Base-by-base conservation (phyloP, 2,329 filamentous ascomycete species). In the Teratosphaeriaceae sp. region DNA sequence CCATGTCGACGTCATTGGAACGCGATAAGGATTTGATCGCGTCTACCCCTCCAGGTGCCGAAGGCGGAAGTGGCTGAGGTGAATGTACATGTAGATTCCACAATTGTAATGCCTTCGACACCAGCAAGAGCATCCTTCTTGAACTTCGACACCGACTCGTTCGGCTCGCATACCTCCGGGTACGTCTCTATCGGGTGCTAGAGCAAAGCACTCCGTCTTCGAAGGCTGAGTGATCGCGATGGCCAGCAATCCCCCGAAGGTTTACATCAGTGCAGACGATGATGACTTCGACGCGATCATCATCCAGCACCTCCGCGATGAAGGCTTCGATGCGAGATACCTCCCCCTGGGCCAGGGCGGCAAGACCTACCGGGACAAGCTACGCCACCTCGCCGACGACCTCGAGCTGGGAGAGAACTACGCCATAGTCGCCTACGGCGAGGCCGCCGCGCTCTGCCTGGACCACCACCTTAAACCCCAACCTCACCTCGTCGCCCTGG, bases 311-410 rank as follows among this genome's bases (percentile, higher is more conserved):
- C 65, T 68, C 54, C 58, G 58, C 48, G 61, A 67, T 45, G 67
- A 71, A 49, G 65, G 67, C 44, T 72, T 65, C 59, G 57, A 66
- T 26, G 60, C 62, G 6, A 60, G 52, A 16, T 69, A 66, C 43
- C 53, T 70, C 2, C 62, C 65, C 1, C 51, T 46, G 33, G 43
- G 52, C 3, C 51, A 56, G 22, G 47, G 50, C 27, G 29, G 29
- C 19, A 56, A 61, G 29, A 40, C 51, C 13, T 70, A 66, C 54
- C 47, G 52, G 13, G 54, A 48, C 5, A 48, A 55, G 6, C 45
- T 71, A 11, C 58, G 61, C 26, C 53, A 56, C 29, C 55, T 72
- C 5, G 59, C 61, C 44, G 60, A 66, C 41, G 57, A 63, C 29
- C 58, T 71, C n/a, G 59, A 60, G 40, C 33, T 54, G 1, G 57